Evolutionary conservation across 2,329 filamentous ascomycete species (phyloP), one percentile per base, ranked within the genome.

Genomic region (Didymosphaeria variabile): DNA sequence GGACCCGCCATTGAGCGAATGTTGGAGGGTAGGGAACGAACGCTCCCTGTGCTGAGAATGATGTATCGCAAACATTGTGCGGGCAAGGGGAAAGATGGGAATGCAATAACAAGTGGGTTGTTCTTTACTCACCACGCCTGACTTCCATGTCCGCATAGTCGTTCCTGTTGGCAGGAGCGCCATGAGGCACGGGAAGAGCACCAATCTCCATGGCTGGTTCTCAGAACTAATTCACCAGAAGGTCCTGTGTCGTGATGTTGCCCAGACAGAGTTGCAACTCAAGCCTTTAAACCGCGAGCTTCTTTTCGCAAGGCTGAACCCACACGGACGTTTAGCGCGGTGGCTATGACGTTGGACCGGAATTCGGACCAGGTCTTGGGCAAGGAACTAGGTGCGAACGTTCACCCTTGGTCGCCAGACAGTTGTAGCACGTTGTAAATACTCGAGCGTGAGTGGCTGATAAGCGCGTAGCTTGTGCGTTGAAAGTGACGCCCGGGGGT

Each of bases 41-140:
- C 34, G 10, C 34, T 15, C 34, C 5, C 10, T 36, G 34, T 36
- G 34, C 5, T 36, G 44, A 46, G 19, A 6, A n/a, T 10, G 19
- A 5, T n/a, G 49, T 76, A 71, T 51, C 68, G 68, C 5, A 53
- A 42, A n/a, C 51, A 26, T 52, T 21, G 32, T 7, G 32, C 9
- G 10, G n/a, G n/a, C n/a, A 10, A 38, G 23, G 12, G 8, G 21
- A 52, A 36, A 38, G 32, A 23, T 23, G 19, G 23, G 29, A 10
- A 10, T 31, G 45, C 45, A 47, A n/a, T 8, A 7, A 51, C 10
- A n/a, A 12, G 12, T 21, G 31, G 47, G 10, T n/a, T 15, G 47
- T 23, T 45, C 42, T 54, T 31, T 44, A 54, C 52, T 19, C 31
- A 55, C 52, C 53, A 46, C 31, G 53, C 42, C 53, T 46, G 42